These are phyloP conservation scores for Leishmania gerbilli DNA, from an alignment of 208 protist genomes.

Conservation along the genomic window DNA sequence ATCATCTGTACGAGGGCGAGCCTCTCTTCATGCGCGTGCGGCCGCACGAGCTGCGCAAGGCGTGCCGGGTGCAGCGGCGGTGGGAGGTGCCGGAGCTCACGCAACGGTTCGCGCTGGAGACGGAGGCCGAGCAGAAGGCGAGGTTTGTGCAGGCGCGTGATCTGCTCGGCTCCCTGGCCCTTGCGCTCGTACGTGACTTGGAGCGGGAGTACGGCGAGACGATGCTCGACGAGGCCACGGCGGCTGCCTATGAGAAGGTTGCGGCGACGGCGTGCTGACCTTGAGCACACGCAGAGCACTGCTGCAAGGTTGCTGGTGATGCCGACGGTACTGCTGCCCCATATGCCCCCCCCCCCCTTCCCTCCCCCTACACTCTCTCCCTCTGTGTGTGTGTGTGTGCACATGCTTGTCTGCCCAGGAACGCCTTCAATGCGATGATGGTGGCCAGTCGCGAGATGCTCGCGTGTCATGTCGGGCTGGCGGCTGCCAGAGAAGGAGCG, in stretches of 20 bases:
- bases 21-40: conserved; percentile 81
- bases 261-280: background rate
- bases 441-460: background rate
- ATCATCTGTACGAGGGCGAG: conserved; percentile 88
- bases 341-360: background rate
- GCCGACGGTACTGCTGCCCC: background rate
- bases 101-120: conserved; percentile 62
- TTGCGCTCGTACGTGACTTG: conserved; percentile 52
- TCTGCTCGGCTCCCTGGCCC: conserved; percentile 32
- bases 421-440: background rate
- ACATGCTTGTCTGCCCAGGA: background rate
- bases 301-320: background rate
- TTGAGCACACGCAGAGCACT: background rate
- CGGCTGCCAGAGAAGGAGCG: no score
- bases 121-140: conserved; percentile 34
- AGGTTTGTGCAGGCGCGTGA: conserved; percentile 58
- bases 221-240: conserved; percentile 32
- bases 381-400: background rate
- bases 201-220: conserved; percentile 65
- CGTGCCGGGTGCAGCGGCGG: conserved; percentile 54
- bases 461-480: no score
- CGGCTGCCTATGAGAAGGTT: conserved; percentile 4
- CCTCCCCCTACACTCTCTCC: background rate
- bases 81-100: conserved; percentile 76
- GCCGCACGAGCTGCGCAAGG: conserved; percentile 33